phyloP scores from a whole-genome alignment of 208 protist species.

The Phytomonas sp. region DNA sequence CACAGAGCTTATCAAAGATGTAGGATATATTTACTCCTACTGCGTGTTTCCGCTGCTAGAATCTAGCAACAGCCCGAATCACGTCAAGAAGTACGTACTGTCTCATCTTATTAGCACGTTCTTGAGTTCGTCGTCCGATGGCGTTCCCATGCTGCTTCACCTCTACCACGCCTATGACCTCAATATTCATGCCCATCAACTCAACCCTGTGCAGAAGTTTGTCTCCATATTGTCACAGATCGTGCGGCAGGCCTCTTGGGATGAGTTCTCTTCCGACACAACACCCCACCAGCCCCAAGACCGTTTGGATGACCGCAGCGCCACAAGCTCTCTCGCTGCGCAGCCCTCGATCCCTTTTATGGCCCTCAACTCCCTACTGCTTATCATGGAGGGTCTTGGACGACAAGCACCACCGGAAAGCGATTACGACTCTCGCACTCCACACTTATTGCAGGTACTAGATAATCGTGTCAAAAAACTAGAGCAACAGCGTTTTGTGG shows the following conservation, averaged over 20 bases:
- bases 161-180: slow-evolving; percentile 77
- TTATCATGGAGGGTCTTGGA: slow-evolving; percentile 47
- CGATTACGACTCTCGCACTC: slow-evolving; percentile 16
- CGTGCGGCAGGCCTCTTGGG: slow-evolving; percentile 56
- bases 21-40: slow-evolving; percentile 90
- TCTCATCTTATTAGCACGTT: slow-evolving; percentile 72
- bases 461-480: slow-evolving; percentile 58
- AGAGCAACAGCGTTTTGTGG: slow-evolving; percentile 65
- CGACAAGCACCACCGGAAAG: slow-evolving; percentile 46
- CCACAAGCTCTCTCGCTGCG: neutral
- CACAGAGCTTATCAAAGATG: slow-evolving; percentile 51
- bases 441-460: slow-evolving; percentile 23
- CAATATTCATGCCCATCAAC: slow-evolving; percentile 60
- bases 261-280: slow-evolving; percentile 18
- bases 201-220: slow-evolving; percentile 79
- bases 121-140: slow-evolving; percentile 16
- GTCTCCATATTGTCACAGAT: slow-evolving; percentile 61
- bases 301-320: neutral
- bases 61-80: slow-evolving; percentile 71
- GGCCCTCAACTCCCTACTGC: slow-evolving; percentile 62
- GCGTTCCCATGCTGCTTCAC: slow-evolving; percentile 48
- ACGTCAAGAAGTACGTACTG: slow-evolving; percentile 85
- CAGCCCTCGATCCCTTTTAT: slow-evolving; percentile 16
- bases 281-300: slow-evolving; percentile 1
- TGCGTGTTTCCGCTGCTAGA: slow-evolving; percentile 90